Conservation (phyloP, 2,329 filamentous ascomycete genomes). For the Gremmenia infestans region DNA sequence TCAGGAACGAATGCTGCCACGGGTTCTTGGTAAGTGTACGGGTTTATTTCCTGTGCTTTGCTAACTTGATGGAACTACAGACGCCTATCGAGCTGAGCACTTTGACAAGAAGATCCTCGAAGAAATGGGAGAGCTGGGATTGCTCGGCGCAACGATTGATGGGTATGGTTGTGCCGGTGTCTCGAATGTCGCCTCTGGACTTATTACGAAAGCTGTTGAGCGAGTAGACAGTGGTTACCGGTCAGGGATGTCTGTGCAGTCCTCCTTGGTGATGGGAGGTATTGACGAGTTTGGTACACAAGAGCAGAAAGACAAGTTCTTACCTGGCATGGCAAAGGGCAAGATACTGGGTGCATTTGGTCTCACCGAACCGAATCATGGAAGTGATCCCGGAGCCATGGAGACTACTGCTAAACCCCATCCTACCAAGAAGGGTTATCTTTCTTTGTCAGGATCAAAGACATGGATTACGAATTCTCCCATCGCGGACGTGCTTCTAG, state of each 20-base stretch:
- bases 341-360: conserved; percentile 82
- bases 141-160: conserved; percentile 79
- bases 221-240: conserved; percentile 88
- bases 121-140: conserved; percentile 90
- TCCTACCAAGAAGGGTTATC: conserved; percentile 77
- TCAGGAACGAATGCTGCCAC: conserved; percentile 79
- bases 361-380: conserved; percentile 88
- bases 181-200: conserved; percentile 79
- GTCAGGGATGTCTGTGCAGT: conserved; percentile 90
- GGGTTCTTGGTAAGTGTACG: conserved; percentile 67
- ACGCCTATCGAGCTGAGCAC: conserved; percentile 80
- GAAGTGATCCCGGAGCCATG: conserved; percentile 87
- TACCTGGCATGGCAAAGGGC: conserved; percentile 77
- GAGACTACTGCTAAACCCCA: conserved; percentile 82
- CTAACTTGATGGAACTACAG: conserved; percentile 39
- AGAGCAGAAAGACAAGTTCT: conserved; percentile 80
- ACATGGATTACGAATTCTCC: conserved; percentile 97
- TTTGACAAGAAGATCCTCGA: conserved; percentile 81
- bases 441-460: conserved; percentile 74
- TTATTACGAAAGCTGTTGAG: conserved; percentile 88
- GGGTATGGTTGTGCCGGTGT: conserved; percentile 87
- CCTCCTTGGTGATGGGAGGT: conserved; percentile 87
- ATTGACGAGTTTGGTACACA: conserved; percentile 83
- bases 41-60: conserved; percentile 13
- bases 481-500: conserved; percentile 76